A percentile compares a stretch with the other conserved stretches of the same genome.
Evolutionary conservation across 257 asterid genomes (phyloP).

Genomic region (Forsythia viridissima): DNA sequence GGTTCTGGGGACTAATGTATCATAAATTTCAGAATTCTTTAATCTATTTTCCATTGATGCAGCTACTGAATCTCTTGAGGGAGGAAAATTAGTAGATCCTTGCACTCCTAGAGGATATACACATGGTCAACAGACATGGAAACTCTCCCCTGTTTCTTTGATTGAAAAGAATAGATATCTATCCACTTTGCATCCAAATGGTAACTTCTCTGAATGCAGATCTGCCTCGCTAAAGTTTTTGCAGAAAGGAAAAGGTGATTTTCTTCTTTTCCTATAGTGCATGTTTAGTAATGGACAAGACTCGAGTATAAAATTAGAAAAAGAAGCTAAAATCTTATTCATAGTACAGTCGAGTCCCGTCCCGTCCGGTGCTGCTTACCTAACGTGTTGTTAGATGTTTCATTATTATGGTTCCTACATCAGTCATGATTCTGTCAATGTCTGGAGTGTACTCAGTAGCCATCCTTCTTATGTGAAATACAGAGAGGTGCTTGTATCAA

Average conservation of each 20-base stretch:
- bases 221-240: slow-evolving; percentile 73
- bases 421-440: background rate
- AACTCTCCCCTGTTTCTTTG: slow-evolving; percentile 46
- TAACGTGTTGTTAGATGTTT: background rate
- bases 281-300: background rate
- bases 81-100: slow-evolving; percentile 65
- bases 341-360: background rate
- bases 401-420: background rate
- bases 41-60: slow-evolving; percentile 33
- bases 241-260: slow-evolving; percentile 85
- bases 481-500: slow-evolving; percentile 74
- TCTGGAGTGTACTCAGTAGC: background rate
- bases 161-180: slow-evolving; percentile 45
- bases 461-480: background rate
- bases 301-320: background rate
- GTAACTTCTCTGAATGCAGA: slow-evolving; percentile 93
- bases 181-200: slow-evolving; percentile 65
- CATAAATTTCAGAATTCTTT: slow-evolving; percentile 1
- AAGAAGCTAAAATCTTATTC: background rate
- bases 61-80: slow-evolving; percentile 54
- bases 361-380: background rate
- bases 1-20: background rate
- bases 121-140: slow-evolving; percentile 41
- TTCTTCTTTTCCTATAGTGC: background rate
- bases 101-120: slow-evolving; percentile 89